Evolutionary conservation across 225 moss, liverwort and hornwort genomes (phyloP).

Genomic region (Straminergon stramineum): DNA sequence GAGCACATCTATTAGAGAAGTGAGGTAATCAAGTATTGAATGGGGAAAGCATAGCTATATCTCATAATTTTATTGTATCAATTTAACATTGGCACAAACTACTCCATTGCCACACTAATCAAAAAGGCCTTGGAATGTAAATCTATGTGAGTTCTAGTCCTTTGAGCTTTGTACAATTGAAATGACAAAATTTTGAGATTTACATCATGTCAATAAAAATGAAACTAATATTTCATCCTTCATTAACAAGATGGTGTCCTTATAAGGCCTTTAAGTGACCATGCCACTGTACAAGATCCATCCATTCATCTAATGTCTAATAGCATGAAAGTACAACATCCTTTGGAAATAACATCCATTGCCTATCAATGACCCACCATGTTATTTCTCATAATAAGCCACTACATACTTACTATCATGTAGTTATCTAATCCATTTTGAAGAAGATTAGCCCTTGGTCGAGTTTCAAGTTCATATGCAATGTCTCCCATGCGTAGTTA

Average conservation of each 20-base stretch:
- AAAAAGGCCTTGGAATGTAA: too few relatives aligned
- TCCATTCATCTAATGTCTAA: not conserved
- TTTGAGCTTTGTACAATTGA: not conserved
- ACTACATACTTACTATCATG: not conserved
- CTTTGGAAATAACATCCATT: not conserved
- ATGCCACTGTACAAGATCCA: not conserved
- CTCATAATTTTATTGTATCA: not conserved
- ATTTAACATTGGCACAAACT: not conserved
- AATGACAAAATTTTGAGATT: not conserved
- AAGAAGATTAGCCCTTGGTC: not conserved
- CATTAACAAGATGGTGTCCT: rapidly evolving
- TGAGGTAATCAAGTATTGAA: not conserved
- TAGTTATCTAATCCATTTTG: not conserved
- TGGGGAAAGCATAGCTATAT: not conserved
- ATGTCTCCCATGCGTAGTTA: not conserved
- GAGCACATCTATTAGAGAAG: too few relatives aligned
- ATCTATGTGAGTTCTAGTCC: not conserved
- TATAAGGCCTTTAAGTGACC: not conserved
- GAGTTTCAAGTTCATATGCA: not conserved
- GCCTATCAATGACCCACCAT: rapidly evolving
- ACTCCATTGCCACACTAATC: not conserved
- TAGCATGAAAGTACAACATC: not conserved
- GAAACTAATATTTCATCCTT: not conserved
- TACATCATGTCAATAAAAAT: not conserved
- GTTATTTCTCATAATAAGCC: not conserved